These are phyloP conservation scores for Peltaster fructicola DNA, from an alignment of 2,329 filamentous ascomycete genomes.

Conservation along the genomic window DNA sequence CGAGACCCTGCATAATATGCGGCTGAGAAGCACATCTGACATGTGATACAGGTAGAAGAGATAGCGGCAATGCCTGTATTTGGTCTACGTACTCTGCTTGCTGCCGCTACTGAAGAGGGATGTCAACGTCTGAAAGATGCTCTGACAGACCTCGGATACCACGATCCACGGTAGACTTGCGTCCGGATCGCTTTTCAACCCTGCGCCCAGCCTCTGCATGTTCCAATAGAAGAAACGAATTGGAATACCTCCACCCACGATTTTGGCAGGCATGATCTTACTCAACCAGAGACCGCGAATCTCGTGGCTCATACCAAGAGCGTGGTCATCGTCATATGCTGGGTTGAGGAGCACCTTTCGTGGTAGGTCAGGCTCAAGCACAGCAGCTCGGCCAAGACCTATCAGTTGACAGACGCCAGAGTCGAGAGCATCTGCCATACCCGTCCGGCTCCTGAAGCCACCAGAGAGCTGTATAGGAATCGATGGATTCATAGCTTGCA, in stretches of 20 bases:
- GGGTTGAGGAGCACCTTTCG: conserved; percentile 19
- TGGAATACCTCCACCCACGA: conserved; percentile 16
- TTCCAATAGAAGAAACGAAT: conserved; percentile 21
- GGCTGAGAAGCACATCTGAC: too few relatives aligned
- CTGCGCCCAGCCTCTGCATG: conserved; percentile 17
- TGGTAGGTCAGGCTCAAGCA: conserved; percentile 27
- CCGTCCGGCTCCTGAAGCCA: conserved; percentile 38
- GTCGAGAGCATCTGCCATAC: conserved; percentile 31
- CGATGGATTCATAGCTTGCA: conserved; percentile 11
- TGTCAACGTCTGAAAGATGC: conserved; percentile 1
- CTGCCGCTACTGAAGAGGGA: too few relatives aligned
- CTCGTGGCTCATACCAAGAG: conserved; percentile 14
- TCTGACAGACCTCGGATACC: conserved; percentile 4
- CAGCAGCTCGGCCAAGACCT: conserved; percentile 30
- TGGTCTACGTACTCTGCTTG: too few relatives aligned
- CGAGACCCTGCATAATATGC: too few relatives aligned
- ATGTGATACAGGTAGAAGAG: too few relatives aligned
- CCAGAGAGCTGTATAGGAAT: conserved; percentile 34
- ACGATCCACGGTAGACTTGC: conserved; percentile 15
- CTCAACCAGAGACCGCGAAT: conserved; percentile 18
- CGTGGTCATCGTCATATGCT: conserved; percentile 11
- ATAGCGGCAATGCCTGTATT: too few relatives aligned
- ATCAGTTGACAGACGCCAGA: conserved; percentile 32
- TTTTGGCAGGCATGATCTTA: conserved; percentile 15
- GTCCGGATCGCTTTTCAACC: conserved; percentile 14